These are phyloP conservation scores for Pyrenochaeta sp. DNA, from an alignment of 2,329 filamentous ascomycete genomes.

Conservation along the genomic window DNA sequence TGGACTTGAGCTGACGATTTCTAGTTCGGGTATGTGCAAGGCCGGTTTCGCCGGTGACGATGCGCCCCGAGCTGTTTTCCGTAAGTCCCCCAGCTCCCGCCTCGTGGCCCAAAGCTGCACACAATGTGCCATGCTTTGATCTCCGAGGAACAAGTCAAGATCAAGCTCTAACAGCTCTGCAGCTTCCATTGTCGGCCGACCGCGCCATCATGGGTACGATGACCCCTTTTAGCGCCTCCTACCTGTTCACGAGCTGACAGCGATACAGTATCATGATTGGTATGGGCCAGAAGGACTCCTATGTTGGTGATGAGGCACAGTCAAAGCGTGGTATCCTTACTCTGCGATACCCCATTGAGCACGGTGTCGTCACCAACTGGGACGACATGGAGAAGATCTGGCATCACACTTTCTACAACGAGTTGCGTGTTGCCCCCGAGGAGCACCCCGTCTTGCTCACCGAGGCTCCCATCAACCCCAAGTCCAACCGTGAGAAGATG, in stretches of 20 bases:
- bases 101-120: constrained; percentile 12
- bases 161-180: constrained; percentile 40
- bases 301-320: constrained; percentile 99
- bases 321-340: constrained; percentile 99
- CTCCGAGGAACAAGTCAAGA: constrained; percentile 10
- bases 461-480: constrained; percentile 99
- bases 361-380: constrained; percentile 99
- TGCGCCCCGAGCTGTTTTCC: constrained; percentile 99
- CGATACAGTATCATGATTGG: constrained; percentile 96
- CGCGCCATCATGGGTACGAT: constrained; percentile 98
- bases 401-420: constrained; percentile 99
- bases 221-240: constrained; percentile 18
- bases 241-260: constrained; percentile 48
- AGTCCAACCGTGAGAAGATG: constrained; percentile 99
- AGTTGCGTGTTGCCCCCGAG: constrained; percentile 99
- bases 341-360: constrained; percentile 99
- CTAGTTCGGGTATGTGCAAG: constrained; percentile 99
- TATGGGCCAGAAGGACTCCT: constrained; percentile 99
- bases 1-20: constrained; percentile 48
- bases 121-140: constrained; percentile 14
- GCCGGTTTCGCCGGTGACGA: constrained; percentile 99
- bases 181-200: constrained; percentile 99
- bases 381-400: constrained; percentile 99
- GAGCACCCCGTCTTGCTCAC: constrained; percentile 99
- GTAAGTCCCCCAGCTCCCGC: constrained; percentile 70